These are phyloP conservation scores for Aphanomyces cochlioides DNA, from an alignment of 352 stramenopile genomes.

Conservation along the genomic window DNA sequence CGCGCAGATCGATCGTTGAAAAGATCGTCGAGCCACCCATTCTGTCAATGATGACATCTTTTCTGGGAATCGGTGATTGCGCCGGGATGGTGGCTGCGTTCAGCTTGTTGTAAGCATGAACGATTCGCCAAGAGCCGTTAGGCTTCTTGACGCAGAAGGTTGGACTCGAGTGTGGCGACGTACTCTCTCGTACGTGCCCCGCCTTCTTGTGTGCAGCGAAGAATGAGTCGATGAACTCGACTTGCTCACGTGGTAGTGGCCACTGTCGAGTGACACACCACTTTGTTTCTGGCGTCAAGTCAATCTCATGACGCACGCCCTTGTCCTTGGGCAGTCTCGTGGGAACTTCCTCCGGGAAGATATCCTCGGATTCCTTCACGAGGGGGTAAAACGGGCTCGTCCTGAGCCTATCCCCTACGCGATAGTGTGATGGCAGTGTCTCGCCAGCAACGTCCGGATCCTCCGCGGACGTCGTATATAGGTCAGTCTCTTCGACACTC, in stretches of 20 bases:
- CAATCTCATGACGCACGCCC: slow-evolving; percentile 24
- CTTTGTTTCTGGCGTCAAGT: slow-evolving; percentile 25
- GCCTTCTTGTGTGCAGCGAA: slow-evolving; percentile 10
- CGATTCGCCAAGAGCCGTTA: slow-evolving; percentile 34
- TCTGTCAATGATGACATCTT: slow-evolving; percentile 34
- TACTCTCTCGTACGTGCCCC: slow-evolving; percentile 31
- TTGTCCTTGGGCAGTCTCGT: not conserved
- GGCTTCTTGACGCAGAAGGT: slow-evolving; percentile 38
- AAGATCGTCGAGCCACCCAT: slow-evolving; percentile 39
- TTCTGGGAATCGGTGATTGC: slow-evolving; percentile 37
- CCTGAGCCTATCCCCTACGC: not conserved
- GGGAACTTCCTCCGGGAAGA: slow-evolving; percentile 5
- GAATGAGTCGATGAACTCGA: slow-evolving; percentile 30
- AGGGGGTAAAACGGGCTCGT: not conserved
- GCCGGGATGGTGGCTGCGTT: slow-evolving; percentile 37
- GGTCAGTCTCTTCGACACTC: too few species aligned
- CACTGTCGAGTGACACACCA: slow-evolving; percentile 23
- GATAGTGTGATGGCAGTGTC: too few species aligned
- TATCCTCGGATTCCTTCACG: not conserved
- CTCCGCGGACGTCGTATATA: too few species aligned
- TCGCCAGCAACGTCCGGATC: too few species aligned
- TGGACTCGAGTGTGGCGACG: slow-evolving; percentile 30
- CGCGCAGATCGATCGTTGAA: slow-evolving; percentile 35
- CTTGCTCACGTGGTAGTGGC: slow-evolving; percentile 31
- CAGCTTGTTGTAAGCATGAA: slow-evolving; percentile 41